Conservation (phyloP, 2,329 filamentous ascomycete genomes). For the Stagonosporopsis vannaccii region DNA sequence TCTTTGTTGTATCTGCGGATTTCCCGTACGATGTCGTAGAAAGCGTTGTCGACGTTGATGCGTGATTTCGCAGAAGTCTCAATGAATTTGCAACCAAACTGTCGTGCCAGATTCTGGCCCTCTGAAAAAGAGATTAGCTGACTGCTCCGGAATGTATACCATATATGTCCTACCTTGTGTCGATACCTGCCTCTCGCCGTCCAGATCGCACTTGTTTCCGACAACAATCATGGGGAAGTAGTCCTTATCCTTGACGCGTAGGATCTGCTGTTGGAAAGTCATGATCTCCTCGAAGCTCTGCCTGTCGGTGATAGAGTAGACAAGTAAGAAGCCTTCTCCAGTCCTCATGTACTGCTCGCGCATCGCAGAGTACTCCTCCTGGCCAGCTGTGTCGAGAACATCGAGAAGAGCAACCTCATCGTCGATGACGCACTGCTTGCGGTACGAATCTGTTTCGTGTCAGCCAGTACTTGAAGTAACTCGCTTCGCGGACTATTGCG, state of each 20-base stretch:
- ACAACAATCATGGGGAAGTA: constrained; percentile 99
- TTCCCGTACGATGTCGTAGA: constrained; percentile 97
- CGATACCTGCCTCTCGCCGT: constrained; percentile 87
- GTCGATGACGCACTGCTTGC: constrained; percentile 99
- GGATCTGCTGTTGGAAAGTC: constrained; percentile 98
- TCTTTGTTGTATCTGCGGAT: constrained; percentile 99
- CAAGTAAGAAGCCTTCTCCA: constrained; percentile 94
- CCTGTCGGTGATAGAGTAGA: constrained; percentile 97
- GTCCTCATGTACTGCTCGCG: constrained; percentile 99
- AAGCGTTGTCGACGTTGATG: constrained; percentile 97
- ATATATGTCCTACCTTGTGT: constrained; percentile 74
- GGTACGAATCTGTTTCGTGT: constrained; percentile 81
- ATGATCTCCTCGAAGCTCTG: constrained; percentile 99
- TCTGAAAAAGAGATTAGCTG: constrained; percentile 64
- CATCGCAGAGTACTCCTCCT: constrained; percentile 99
- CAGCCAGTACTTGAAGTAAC: background rate
- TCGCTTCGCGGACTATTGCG: background rate
- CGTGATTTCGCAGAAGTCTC: constrained; percentile 98
- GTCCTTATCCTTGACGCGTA: constrained; percentile 99
- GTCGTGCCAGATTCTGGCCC: constrained; percentile 83
- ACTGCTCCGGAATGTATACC: constrained; percentile 4
- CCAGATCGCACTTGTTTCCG: constrained; percentile 99
- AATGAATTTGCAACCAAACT: constrained; percentile 97
- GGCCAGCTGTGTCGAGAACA: constrained; percentile 96
- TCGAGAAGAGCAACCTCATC: constrained; percentile 97